phyloP scores from a whole-genome alignment of 495 filamentous ascomycete genomes.

The Aspergillus bertholletiae region DNA sequence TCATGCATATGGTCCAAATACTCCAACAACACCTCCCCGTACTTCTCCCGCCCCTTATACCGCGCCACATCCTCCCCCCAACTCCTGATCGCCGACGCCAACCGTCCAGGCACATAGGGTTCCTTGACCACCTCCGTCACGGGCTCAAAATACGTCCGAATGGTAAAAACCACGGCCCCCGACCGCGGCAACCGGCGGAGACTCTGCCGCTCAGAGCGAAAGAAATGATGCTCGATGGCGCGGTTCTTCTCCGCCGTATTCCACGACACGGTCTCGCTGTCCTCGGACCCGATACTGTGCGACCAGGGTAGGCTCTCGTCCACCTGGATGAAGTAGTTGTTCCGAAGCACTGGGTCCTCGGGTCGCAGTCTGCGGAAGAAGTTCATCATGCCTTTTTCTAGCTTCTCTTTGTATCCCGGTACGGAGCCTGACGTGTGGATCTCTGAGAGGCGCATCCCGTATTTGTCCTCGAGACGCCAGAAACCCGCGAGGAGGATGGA shows the following conservation, averaged over 20 bases:
- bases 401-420: conserved; percentile 69
- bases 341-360: conserved; percentile 61
- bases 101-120: conserved; percentile 64
- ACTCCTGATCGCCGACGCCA: conserved; percentile 72
- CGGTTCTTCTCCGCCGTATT: conserved; percentile 73
- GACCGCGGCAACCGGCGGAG: conserved; percentile 67
- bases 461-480: conserved; percentile 83
- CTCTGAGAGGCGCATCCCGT: conserved; percentile 76
- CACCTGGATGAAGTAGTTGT: conserved; percentile 78
- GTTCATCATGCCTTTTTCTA: conserved; percentile 81
- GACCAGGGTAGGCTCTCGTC: conserved; percentile 72
- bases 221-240: conserved; percentile 71
- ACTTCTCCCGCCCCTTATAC: conserved; percentile 84
- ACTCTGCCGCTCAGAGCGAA: conserved; percentile 77
- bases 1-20: conserved; percentile 77
- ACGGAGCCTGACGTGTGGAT: conserved; percentile 84
- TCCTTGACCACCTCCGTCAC: conserved; percentile 63
- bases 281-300: conserved; percentile 70
- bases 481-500: conserved; percentile 79
- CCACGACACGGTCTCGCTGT: conserved; percentile 64
- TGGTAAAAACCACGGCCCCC: conserved; percentile 78
- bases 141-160: conserved; percentile 75
- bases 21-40: conserved; percentile 74
- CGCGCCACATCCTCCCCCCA: conserved; percentile 81
- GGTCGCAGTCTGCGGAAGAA: conserved; percentile 67